phyloP scores from a whole-genome alignment of 78 protist genomes.

The Trichosphaerium sp. region DNA sequence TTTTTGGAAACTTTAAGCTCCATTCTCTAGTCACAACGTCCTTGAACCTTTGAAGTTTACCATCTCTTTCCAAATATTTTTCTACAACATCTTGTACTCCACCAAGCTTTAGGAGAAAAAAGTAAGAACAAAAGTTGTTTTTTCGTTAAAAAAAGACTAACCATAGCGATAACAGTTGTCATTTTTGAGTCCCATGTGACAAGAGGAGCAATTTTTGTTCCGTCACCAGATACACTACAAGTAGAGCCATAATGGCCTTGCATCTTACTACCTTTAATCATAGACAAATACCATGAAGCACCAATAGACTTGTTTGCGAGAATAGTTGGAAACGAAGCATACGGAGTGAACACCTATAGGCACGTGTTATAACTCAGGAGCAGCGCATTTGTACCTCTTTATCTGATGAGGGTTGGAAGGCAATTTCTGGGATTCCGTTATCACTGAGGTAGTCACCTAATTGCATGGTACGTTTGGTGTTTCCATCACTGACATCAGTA shows the following conservation, averaged over 20 bases:
- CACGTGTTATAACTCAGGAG: slow-evolving; percentile 1
- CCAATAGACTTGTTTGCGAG: slow-evolving; percentile 16
- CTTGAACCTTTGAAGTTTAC: slow-evolving; percentile 3
- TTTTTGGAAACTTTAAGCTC: slow-evolving; percentile 10
- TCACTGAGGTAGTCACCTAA: not conserved
- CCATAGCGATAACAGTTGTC: not conserved
- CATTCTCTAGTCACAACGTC: slow-evolving; percentile 25
- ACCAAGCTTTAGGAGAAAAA: slow-evolving; percentile 26
- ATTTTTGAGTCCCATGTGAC: slow-evolving; percentile 49
- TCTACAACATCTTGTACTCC: slow-evolving; percentile 13
- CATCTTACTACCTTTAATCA: slow-evolving; percentile 33
- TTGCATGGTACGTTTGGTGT: not conserved
- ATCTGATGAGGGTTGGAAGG: not conserved
- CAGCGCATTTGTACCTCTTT: slow-evolving; percentile 4
- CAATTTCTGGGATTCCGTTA: not conserved
- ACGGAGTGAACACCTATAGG: slow-evolving; percentile 20
- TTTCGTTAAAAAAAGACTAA: not conserved
- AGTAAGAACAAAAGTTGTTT: too few species aligned
- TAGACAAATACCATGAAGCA: slow-evolving; percentile 31
- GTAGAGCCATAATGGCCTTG: slow-evolving; percentile 46
- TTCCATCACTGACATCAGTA: not conserved
- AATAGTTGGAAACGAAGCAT: slow-evolving; percentile 38
- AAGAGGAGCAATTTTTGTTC: slow-evolving; percentile 21
- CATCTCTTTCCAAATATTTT: not conserved
- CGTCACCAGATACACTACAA: slow-evolving; percentile 15